Evolutionary conservation across 106 monocot genomes (phyloP), one percentile per base, ranked within the genome.

Genomic region (Ottelia alismoides): DNA sequence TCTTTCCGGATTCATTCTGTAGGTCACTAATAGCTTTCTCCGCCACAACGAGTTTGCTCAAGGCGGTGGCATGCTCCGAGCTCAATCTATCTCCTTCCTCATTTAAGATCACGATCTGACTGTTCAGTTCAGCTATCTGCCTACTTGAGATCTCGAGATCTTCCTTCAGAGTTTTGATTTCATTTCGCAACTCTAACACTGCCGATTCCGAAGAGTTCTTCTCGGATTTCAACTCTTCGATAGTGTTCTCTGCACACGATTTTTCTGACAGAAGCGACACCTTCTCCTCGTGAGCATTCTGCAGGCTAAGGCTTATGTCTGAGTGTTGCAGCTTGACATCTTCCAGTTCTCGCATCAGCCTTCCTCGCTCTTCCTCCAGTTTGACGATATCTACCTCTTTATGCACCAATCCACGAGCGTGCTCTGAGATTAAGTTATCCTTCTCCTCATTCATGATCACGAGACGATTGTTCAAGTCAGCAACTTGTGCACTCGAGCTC

Each of bases 181-280:
- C 68, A 18, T 1, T 40, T 50, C 59, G 22, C 26, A 58, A 40
- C 2, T 3, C 7, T 22, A 47, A 10, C 21, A 48, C 28, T 26
- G 12, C 45, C 11, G 23, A 28, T 2, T 24, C 57, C 19, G 57
- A 20, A 14, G 0, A 25, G 2, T 73, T 57, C 44, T 46, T 66
- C 70, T 83, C 55, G 53, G 47, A 28, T 18, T 59, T 69, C 16
- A 72, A 59, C 24, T 65, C 58, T 65, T 58, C 26, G 22, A 65
- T 50, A 20, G 31, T 52, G 44, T 72, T 68, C 54, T 78, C 75
- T 27, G 49, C 30, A 20, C 62, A 65, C 29, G 69, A 35, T 58
- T 59, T 55, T 32, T 64, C 65, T 32, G 29, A 53, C 17, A 50
- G 24, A 40, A 69, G 52, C 14, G 43, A 7, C 10, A 6, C 40